Evolutionary conservation across 2,329 filamentous ascomycete species (phyloP).

Genomic region (Rhinocladiella mackenziei): DNA sequence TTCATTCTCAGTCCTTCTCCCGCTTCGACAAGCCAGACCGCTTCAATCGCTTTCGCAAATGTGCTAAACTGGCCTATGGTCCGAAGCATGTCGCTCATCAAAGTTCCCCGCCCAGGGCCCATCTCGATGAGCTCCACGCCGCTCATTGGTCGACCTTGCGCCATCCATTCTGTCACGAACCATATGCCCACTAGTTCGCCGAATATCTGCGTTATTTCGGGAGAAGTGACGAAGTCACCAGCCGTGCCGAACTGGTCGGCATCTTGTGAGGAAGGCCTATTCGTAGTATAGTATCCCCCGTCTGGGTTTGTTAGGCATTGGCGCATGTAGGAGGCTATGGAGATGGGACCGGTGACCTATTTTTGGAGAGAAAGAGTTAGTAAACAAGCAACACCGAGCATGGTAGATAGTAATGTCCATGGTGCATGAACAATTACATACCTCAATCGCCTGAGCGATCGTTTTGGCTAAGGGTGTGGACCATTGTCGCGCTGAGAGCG

Average conservation of each 20-base stretch:
- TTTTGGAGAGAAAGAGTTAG: not conserved
- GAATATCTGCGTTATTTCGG: conserved; percentile 96
- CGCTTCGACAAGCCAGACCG: conserved; percentile 94
- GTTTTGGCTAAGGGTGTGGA: conserved; percentile 88
- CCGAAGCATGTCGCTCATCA: conserved; percentile 94
- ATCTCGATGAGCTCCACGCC: conserved; percentile 90
- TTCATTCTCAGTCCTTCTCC: conserved; percentile 70
- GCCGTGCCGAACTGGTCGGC: conserved; percentile 82
- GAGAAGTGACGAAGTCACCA: conserved; percentile 94
- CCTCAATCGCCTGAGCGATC: conserved; percentile 79
- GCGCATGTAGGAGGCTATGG: conserved; percentile 93
- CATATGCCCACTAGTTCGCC: conserved; percentile 91
- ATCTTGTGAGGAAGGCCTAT: conserved; percentile 52
- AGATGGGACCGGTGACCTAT: conserved; percentile 80
- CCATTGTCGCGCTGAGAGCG: conserved; percentile 60
- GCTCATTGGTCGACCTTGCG: conserved; percentile 68
- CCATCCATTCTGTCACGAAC: conserved; percentile 95
- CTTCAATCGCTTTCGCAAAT: conserved; percentile 71
- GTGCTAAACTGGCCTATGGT: conserved; percentile 78
- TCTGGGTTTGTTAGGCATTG: conserved; percentile 91
- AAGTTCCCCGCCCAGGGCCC: conserved; percentile 85
- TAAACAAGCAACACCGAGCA: not conserved
- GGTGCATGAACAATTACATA: conserved; percentile 40
- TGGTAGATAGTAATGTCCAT: not conserved
- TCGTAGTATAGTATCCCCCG: conserved; percentile 88